phyloP scores from a whole-genome alignment of 2,329 filamentous ascomycete genomes.

The Cladosporium velox region DNA sequence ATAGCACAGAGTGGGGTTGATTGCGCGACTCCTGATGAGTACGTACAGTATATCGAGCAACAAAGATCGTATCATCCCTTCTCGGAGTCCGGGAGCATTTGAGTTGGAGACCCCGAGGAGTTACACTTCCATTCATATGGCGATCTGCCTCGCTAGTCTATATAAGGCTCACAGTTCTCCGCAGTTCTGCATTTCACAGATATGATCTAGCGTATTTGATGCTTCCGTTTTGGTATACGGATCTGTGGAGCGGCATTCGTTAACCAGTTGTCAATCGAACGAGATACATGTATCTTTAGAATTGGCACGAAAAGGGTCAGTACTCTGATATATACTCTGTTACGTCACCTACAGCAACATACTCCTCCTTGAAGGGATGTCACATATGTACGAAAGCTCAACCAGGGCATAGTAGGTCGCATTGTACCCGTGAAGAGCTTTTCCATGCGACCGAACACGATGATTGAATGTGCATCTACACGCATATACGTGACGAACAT shows the following conservation, averaged over 20 bases:
- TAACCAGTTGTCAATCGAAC: neutral
- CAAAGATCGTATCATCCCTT: neutral
- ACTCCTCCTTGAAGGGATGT: neutral
- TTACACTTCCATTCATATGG: neutral
- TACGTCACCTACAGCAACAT: neutral
- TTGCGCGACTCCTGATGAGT: neutral
- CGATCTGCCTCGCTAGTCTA: neutral
- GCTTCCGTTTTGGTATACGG: neutral
- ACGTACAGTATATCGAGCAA: neutral
- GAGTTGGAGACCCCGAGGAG: neutral
- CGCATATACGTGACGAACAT: neutral
- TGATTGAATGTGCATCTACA: neutral
- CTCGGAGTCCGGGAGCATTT: neutral
- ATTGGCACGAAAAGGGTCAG: neutral
- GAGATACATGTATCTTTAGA: too few species aligned
- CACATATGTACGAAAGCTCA: too few species aligned
- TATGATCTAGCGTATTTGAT: neutral
- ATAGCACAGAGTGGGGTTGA: neutral
- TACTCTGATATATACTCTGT: neutral
- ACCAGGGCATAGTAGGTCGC: too few species aligned
- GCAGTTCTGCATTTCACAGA: neutral
- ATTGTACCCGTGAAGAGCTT: neutral
- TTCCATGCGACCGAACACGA: neutral
- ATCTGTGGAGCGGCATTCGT: neutral
- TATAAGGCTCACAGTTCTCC: neutral